Percentiles rank a stretch among this genome's conserved stretches.
Evolutionary conservation across 805 yeast genomes (phyloP).

Genomic region (Teunomyces kruisii): DNA sequence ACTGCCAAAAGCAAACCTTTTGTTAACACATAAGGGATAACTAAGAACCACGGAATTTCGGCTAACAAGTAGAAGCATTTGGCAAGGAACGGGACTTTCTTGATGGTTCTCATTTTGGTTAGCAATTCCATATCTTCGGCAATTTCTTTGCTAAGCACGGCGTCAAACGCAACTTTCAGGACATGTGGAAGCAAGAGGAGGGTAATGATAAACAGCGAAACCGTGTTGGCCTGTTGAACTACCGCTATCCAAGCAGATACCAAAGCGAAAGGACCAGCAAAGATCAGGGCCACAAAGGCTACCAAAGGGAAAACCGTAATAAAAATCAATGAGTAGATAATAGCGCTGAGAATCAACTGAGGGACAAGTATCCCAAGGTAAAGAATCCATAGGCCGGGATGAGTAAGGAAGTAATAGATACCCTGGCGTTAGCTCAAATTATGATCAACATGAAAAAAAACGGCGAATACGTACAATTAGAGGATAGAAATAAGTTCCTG

Average conservation of each 20-base stretch:
- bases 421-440: slow-evolving; percentile 30
- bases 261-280: slow-evolving; percentile 53
- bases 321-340: slow-evolving; percentile 36
- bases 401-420: slow-evolving; percentile 36
- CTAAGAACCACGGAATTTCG: slow-evolving; percentile 32
- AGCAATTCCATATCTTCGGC: slow-evolving; percentile 43
- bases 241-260: slow-evolving; percentile 45
- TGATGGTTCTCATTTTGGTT: slow-evolving; percentile 34
- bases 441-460: too few species aligned
- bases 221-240: slow-evolving; percentile 41
- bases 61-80: slow-evolving; percentile 29
- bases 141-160: slow-evolving; percentile 46
- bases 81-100: slow-evolving; percentile 29
- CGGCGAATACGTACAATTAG: slow-evolving; percentile 18
- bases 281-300: slow-evolving; percentile 38
- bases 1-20: slow-evolving; percentile 35
- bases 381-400: slow-evolving; percentile 48
- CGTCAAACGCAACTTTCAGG: slow-evolving; percentile 47
- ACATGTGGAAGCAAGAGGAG: slow-evolving; percentile 47
- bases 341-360: slow-evolving; percentile 38
- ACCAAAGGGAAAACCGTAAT: slow-evolving; percentile 45
- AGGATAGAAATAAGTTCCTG: slow-evolving; percentile 25
- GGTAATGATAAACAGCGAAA: slow-evolving; percentile 44
- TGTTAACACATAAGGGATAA: slow-evolving; percentile 42
- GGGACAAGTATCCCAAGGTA: slow-evolving; percentile 47